These are phyloP conservation scores for Leucocoprinus leucothites DNA, from an alignment of 768 basidiomycete genomes.

Conservation along the genomic window DNA sequence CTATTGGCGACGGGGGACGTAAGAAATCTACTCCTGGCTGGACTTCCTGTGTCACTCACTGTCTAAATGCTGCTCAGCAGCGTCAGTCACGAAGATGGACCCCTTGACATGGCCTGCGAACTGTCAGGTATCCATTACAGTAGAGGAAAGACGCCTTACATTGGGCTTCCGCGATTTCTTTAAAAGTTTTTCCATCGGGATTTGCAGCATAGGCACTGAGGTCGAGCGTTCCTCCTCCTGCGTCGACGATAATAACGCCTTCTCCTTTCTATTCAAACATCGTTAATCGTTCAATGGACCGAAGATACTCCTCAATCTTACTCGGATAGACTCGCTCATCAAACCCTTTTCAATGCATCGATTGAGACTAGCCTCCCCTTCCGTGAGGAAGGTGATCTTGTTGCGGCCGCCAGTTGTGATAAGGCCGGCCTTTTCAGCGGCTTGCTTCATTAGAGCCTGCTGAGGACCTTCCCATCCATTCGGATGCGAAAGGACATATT, in stretches of 20 bases:
- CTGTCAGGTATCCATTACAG: neutral
- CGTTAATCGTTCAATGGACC: neutral
- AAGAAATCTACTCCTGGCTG: neutral
- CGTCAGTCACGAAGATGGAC: slow-evolving; percentile 43
- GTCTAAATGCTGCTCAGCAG: slow-evolving; percentile 30
- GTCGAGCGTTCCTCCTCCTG: slow-evolving; percentile 60
- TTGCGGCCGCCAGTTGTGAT: slow-evolving; percentile 34
- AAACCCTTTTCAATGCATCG: slow-evolving; percentile 45
- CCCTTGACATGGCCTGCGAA: slow-evolving; percentile 39
- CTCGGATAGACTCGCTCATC: slow-evolving; percentile 29
- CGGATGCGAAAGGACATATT: slow-evolving; percentile 54
- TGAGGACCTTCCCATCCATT: slow-evolving; percentile 62
- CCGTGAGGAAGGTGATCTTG: slow-evolving; percentile 51
- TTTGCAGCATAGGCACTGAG: slow-evolving; percentile 44
- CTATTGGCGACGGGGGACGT: slow-evolving; percentile 18
- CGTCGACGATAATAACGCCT: slow-evolving; percentile 53
- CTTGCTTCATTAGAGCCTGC: slow-evolving; percentile 48
- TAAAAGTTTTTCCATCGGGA: slow-evolving; percentile 22
- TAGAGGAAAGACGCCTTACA: slow-evolving; percentile 22
- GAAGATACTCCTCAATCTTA: slow-evolving; percentile 4
- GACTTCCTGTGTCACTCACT: slow-evolving; percentile 29
- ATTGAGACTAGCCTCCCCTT: slow-evolving; percentile 58
- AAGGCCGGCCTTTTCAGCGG: slow-evolving; percentile 49
- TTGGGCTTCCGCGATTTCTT: slow-evolving; percentile 40
- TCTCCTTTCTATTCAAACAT: slow-evolving; percentile 27